Conservation (phyloP, 2,329 filamentous ascomycete species). For the Rutstroemia sp. region DNA sequence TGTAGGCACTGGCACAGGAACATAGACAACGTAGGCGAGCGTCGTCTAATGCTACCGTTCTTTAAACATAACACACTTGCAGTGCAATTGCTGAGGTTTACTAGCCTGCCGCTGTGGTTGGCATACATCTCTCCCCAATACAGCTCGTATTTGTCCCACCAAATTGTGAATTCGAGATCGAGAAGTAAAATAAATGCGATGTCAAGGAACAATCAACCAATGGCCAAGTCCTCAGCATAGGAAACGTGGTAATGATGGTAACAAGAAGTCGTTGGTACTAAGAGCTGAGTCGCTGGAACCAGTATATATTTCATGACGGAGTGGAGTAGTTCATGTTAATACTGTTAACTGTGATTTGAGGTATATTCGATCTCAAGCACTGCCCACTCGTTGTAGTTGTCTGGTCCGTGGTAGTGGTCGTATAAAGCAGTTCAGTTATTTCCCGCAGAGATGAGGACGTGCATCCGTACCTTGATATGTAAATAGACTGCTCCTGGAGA, state of each 20-base stretch:
- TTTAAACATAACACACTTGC: background rate
- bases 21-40: constrained; percentile 33
- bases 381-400: background rate
- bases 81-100: constrained; percentile 22
- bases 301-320: constrained; percentile 15
- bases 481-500: background rate
- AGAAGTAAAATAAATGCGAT: constrained; percentile 20
- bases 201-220: constrained; percentile 22
- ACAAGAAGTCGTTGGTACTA: constrained; percentile 13
- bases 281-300: constrained; percentile 18
- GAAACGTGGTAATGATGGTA: constrained; percentile 12
- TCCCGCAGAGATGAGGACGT: background rate
- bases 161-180: constrained; percentile 57
- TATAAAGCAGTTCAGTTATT: background rate
- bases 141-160: constrained; percentile 42
- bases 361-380: background rate
- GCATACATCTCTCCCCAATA: constrained; percentile 27
- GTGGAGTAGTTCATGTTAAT: constrained; percentile 17
- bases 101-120: constrained; percentile 25
- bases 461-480: background rate
- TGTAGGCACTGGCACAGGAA: constrained; percentile 35
- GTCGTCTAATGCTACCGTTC: constrained; percentile 9
- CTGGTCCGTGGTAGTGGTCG: background rate
- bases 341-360: background rate
- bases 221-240: constrained; percentile 17